Percentiles rank a stretch among this genome's conserved stretches.
Conservation (phyloP, 2,329 filamentous ascomycete genomes). For the Rutstroemia sp. region DNA sequence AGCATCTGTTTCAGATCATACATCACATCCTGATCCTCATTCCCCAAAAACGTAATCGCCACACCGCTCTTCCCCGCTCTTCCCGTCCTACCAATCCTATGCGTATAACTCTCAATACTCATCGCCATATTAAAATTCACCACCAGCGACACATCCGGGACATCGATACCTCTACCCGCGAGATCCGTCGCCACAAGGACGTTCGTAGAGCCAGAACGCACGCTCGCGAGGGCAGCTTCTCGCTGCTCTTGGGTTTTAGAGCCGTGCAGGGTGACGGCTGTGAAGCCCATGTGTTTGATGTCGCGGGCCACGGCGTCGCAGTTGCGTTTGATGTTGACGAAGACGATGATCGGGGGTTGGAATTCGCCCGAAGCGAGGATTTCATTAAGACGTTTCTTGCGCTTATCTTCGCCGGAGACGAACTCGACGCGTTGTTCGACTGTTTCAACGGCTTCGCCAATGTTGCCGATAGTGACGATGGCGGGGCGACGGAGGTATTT, state of each 20-base stretch:
- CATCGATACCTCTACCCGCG: constrained; percentile 95
- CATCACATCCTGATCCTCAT: constrained; percentile 82
- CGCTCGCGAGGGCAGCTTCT: constrained; percentile 81
- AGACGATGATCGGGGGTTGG: constrained; percentile 88
- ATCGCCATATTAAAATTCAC: constrained; percentile 99
- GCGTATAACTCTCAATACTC: constrained; percentile 90
- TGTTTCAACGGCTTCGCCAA: constrained; percentile 92
- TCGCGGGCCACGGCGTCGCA: constrained; percentile 92
- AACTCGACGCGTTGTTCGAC: constrained; percentile 97
- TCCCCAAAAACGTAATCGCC: constrained; percentile 89
- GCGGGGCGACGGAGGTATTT: constrained; percentile 92
- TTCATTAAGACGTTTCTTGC: constrained; percentile 91
- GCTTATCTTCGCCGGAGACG: constrained; percentile 82
- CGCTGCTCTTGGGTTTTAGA: constrained; percentile 97
- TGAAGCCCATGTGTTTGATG: constrained; percentile 90
- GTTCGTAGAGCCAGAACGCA: constrained; percentile 72
- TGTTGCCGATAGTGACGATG: constrained; percentile 89
- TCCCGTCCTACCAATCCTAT: constrained; percentile 93
- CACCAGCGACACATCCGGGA: constrained; percentile 86
- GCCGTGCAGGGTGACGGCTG: constrained; percentile 83
- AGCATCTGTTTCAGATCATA: constrained; percentile 97
- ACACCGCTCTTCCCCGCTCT: constrained; percentile 96
- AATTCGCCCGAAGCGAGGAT: constrained; percentile 78
- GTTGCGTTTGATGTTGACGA: constrained; percentile 99
- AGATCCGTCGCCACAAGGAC: constrained; percentile 94